Base-by-base conservation (phyloP, 192 early-diverging fungal species). In the Backusella sp. region DNA sequence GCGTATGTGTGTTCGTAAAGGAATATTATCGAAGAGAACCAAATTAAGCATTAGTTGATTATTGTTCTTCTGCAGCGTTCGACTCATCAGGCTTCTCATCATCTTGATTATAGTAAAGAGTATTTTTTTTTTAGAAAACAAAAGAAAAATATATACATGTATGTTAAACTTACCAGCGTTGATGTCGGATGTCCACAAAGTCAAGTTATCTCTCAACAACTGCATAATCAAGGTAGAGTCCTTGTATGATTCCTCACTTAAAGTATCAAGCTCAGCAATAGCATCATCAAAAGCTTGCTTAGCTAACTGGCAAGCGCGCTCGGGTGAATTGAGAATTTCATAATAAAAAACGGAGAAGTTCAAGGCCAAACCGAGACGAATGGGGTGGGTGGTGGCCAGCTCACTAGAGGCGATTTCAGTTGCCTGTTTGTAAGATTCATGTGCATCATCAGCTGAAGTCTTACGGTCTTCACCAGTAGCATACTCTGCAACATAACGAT, bases 291-390 rank as follows among this genome's bases (percentile, higher is more conserved):
- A 96, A 2, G 95, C 94, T 83, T 93, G 92, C 87, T 96, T 96
- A 78, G 89, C 89, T 34, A 90, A 76, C 9, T 93, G 91, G 89
- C 96, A 97, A 67, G 97, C 97, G 70, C 92, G 90, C 82, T 96
- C 92, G 73, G 96, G 95, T 30, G 94, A 94, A 88, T 96, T 97
- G 74, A 96, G 87, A 85, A 98, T 97, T 89, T 98, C 97, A 83
- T 96, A 97, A 86, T 96, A 97, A 86, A 98, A 97, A 19, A 98
- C 97, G 37, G 97, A 98, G 89, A 95, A 96, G 93, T 98, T 98
- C 82, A 98, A 87, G 36, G 96, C 97, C 69, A 98, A 90, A 39
- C 97, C 97, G 65, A 98, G 93, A 77, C 97, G 95, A 83, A 98
- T 97, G 41, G 97, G 97, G 86, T 98, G 96, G 34, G 96, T 97